Conservation (phyloP, 208 protist species). For the Phytomonas francai region DNA sequence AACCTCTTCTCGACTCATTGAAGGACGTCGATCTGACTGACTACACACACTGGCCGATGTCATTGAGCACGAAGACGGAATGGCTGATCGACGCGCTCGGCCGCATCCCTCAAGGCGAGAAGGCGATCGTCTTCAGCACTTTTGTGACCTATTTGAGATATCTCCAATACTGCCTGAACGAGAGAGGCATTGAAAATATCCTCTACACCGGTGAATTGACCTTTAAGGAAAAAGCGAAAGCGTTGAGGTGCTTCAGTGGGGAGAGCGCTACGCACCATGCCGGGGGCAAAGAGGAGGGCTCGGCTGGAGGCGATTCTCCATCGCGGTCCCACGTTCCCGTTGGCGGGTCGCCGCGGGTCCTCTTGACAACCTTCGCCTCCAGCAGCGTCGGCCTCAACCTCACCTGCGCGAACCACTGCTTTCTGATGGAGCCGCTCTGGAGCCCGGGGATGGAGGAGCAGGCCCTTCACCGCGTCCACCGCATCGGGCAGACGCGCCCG, state of each 20-base stretch:
- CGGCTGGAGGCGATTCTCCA: not conserved
- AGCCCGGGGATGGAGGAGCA: slow-evolving; percentile 88
- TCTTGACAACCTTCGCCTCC: slow-evolving; percentile 84
- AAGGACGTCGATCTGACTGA: slow-evolving; percentile 20
- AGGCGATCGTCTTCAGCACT: slow-evolving; percentile 92
- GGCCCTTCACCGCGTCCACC: slow-evolving; percentile 86
- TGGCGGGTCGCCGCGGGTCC: slow-evolving; percentile 28
- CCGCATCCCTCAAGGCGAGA: slow-evolving; percentile 37
- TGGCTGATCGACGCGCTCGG: slow-evolving; percentile 32
- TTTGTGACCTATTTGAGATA: slow-evolving; percentile 92
- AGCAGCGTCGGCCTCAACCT: slow-evolving; percentile 94
- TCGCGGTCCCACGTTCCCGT: not conserved
- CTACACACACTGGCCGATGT: slow-evolving; percentile 26
- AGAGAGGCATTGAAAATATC: slow-evolving; percentile 25
- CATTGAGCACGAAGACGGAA: slow-evolving; percentile 60
- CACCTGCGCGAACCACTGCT: slow-evolving; percentile 85
- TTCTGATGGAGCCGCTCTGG: slow-evolving; percentile 90
- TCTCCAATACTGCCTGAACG: slow-evolving; percentile 59
- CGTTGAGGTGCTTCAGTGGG: slow-evolving; percentile 32
- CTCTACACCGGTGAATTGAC: slow-evolving; percentile 43
- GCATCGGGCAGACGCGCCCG: slow-evolving; percentile 87
- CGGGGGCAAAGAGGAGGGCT: not conserved
- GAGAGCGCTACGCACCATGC: not conserved
- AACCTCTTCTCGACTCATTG: not conserved
- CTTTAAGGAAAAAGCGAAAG: slow-evolving; percentile 42